These are phyloP conservation scores for Davidsoniella virescens DNA, from an alignment of 2,329 filamentous ascomycete genomes.

Conservation along the genomic window DNA sequence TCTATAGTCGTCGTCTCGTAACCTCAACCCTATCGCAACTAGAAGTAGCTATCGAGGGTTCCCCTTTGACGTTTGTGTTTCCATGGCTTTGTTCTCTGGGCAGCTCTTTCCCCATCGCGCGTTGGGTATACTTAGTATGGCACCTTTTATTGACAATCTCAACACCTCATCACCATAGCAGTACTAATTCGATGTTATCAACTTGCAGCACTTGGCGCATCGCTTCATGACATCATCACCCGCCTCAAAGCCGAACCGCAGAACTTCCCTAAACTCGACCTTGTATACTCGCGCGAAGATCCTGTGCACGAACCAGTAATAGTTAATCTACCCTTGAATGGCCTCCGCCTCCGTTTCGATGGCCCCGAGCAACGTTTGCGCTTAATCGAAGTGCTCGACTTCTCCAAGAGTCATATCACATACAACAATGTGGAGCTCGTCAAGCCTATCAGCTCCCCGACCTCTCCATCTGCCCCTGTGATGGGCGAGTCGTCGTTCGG, in stretches of 20 bases:
- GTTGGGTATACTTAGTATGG: slow-evolving; percentile 41
- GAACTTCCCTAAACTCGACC: slow-evolving; percentile 65
- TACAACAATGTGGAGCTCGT: slow-evolving; percentile 70
- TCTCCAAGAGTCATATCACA: slow-evolving; percentile 65
- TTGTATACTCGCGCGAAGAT: slow-evolving; percentile 59
- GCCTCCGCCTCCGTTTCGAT: slow-evolving; percentile 80
- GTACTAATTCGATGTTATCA: too few relatives aligned
- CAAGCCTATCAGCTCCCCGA: slow-evolving; percentile 31
- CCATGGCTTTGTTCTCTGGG: not conserved
- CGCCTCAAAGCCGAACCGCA: slow-evolving; percentile 77
- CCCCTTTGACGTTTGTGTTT: not conserved
- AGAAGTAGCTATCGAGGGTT: not conserved
- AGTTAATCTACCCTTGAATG: slow-evolving; percentile 66
- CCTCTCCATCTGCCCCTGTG: slow-evolving; percentile 20
- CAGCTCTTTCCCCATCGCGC: slow-evolving; percentile 51
- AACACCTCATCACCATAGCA: not conserved
- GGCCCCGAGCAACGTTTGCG: slow-evolving; percentile 82
- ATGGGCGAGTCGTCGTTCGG: slow-evolving; percentile 29
- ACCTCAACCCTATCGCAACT: not conserved
- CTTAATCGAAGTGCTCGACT: slow-evolving; percentile 80
- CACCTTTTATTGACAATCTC: not conserved
- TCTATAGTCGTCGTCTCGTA: not conserved
- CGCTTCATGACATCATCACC: slow-evolving; percentile 76
- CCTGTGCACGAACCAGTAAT: slow-evolving; percentile 63
- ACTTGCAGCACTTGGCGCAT: slow-evolving; percentile 62